A percentile compares a stretch with the other conserved stretches of the same genome.
These are phyloP conservation scores for Globomyces pollinis-pini DNA, from an alignment of 192 early-diverging fungal species.

Conservation along the genomic window DNA sequence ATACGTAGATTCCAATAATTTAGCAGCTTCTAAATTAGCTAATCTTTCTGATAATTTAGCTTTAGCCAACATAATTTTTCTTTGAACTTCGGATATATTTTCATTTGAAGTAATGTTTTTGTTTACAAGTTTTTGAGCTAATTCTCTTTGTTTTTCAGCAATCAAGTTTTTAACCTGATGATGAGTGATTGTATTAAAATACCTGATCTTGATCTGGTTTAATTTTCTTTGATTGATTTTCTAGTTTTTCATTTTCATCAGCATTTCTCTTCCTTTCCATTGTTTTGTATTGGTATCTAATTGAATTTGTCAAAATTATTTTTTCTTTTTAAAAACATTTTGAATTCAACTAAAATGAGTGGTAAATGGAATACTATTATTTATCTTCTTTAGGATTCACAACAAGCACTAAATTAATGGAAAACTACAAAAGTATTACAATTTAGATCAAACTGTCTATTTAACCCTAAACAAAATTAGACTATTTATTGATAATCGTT, in stretches of 20 bases:
- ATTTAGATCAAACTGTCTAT: too few species aligned
- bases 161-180: too few species aligned
- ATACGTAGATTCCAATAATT: too few species aligned
- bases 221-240: background rate
- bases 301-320: background rate
- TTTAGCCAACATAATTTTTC: background rate
- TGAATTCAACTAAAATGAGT: background rate
- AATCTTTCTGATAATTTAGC: background rate
- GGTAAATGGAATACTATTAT: background rate
- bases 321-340: background rate
- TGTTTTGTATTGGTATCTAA: background rate
- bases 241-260: background rate
- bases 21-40: background rate
- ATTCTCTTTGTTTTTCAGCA: too few species aligned
- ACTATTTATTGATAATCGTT: too few species aligned
- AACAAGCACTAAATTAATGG: background rate
- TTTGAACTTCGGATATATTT: background rate
- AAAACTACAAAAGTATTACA: too few species aligned
- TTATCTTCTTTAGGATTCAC: background rate
- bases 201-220: background rate
- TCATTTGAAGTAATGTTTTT: too few species aligned
- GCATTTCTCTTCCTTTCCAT: background rate
- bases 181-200: too few species aligned
- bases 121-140: too few species aligned
- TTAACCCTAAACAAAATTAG: too few species aligned